Evolutionary conservation across 2,329 filamentous ascomycete species (phyloP).

Genomic region (Triangularia setosa): DNA sequence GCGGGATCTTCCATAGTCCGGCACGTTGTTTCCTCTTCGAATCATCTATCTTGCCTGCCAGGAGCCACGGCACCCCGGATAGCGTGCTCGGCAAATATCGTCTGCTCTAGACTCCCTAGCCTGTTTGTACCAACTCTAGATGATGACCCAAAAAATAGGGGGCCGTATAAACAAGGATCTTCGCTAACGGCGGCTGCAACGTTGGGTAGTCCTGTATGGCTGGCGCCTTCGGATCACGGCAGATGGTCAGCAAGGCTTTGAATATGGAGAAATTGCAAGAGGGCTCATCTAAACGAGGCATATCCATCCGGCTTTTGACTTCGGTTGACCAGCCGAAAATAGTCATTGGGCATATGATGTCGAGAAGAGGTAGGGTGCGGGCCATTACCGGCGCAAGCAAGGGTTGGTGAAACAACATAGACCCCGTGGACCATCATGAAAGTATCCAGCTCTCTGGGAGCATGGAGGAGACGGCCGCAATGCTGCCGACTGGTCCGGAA

Average conservation of each 20-base stretch:
- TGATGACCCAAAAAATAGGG: neutral
- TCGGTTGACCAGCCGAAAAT: slow-evolving; percentile 10
- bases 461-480: slow-evolving; percentile 15
- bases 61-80: neutral
- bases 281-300: slow-evolving; percentile 4
- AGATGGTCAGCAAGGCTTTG: slow-evolving; percentile 12
- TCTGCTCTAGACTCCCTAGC: slow-evolving; percentile 4
- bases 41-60: slow-evolving; percentile 5
- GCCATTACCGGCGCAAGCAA: slow-evolving; percentile 1
- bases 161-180: slow-evolving; percentile 17
- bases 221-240: slow-evolving; percentile 21
- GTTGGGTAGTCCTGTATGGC: slow-evolving; percentile 1
- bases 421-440: neutral
- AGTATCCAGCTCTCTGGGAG: slow-evolving; percentile 23
- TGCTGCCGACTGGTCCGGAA: slow-evolving; percentile 28
- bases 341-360: slow-evolving; percentile 5
- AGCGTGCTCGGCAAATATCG: slow-evolving; percentile 16
- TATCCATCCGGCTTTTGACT: slow-evolving; percentile 4
- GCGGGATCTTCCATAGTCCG: neutral
- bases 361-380: slow-evolving; percentile 3
- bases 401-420: slow-evolving; percentile 15
- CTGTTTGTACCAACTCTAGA: neutral
- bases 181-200: slow-evolving; percentile 12
- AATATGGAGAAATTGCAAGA: slow-evolving; percentile 3
- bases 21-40: neutral